Evolutionary conservation across 345 rosid genomes (phyloP).

Genomic region (sweet orange (Citrus sinensis)): DVS_A1.0 CM039165.1:33630501-33631000

Average conservation of each 20-base stretch:
- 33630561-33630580: background rate
- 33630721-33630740: constrained; percentile 26
- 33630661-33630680: constrained; percentile 28
- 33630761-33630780: constrained; percentile 41
- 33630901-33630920: constrained; percentile 35
- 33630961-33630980: constrained; percentile 38
- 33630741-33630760: constrained; percentile 34
- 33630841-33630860: constrained; percentile 41
- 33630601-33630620: background rate
- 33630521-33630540: constrained; percentile 37
- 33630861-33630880: constrained; percentile 52
- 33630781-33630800: constrained; percentile 49
- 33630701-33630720: constrained; percentile 39
- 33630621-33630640: background rate
- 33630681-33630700: constrained; percentile 28
- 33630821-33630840: constrained; percentile 55
- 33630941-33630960: constrained; percentile 63
- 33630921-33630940: constrained; percentile 40
- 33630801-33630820: constrained; percentile 35
- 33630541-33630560: background rate
- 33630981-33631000: background rate
- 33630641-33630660: constrained; percentile 34
- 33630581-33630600: background rate
- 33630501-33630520: constrained; percentile 31
- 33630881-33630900: constrained; percentile 45